Base-by-base conservation (phyloP, 2,329 filamentous ascomycete species). In the Venturiaceae sp. region DNA sequence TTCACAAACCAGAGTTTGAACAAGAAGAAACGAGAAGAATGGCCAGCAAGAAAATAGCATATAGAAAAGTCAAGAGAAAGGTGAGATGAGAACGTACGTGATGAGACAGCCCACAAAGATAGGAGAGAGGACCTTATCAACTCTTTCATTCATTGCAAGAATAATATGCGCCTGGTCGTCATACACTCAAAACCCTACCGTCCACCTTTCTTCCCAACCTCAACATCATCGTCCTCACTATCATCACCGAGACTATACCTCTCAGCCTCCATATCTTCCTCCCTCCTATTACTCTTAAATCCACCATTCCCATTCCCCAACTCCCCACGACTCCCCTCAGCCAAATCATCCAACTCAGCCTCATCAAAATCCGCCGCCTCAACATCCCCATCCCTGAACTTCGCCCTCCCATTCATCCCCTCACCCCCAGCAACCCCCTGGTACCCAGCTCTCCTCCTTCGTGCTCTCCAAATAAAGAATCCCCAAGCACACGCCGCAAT, bases 401-500 rank as follows among this genome's bases (percentile, higher is more conserved):
- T 68, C 65, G 81, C 80, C 28, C 75, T 75, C 59, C 77, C 72
- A 23, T 32, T 39, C 57, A 50, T 32, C 14, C 47, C 44, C 44
- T 69, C 68, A 8, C 66, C 62, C 21, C 68, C 65, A 57, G 68
- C 66, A 44, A 79, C 66, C 32, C 76, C 71, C 37, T 70, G 71
- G 63, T 80, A 80, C 34, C 76, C 76, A 34, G 64, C 63, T 47
- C 72, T 67, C 28, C 73, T 69, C 57, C 77, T 75, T 44, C 83
- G 77, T 62, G 76, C 78, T 55, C 81, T 77, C 77, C 80, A 83
- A 62, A 85, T 76, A 64, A 84, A 82, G 67, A 84, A 88, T n/a
- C 86, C 89, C 86, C 90, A 95, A 13, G 82, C 75, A 5, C 74
- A 76, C 1, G 88, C 89, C 1, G 84, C 85, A 60, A 94, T 82